Evolutionary conservation across 306 rosid genomes (phyloP).

Genomic region (Begonia masoniana): DNA sequence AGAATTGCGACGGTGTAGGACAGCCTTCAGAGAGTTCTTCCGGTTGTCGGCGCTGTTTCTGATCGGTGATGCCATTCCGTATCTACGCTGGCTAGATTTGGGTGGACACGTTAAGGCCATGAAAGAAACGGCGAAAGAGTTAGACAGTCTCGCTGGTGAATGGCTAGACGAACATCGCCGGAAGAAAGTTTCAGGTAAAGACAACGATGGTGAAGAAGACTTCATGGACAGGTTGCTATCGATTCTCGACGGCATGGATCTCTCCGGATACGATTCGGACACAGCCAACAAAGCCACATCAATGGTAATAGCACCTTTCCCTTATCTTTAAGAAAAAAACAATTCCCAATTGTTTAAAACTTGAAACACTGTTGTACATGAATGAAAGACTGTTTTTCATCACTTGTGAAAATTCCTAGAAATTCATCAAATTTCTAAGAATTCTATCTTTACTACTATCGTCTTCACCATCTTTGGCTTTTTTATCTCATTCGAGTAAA

Average conservation of each 20-base stretch:
- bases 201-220: background rate
- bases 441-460: too few species aligned
- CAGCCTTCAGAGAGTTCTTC: background rate
- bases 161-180: slow-evolving; percentile 5
- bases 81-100: slow-evolving; percentile 1
- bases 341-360: too few species aligned
- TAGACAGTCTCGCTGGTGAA: background rate
- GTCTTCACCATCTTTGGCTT: too few species aligned
- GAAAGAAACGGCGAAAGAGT: background rate
- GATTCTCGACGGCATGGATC: background rate
- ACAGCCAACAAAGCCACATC: slow-evolving; percentile 2
- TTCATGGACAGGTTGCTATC: slow-evolving; percentile 8
- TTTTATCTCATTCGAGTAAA: too few species aligned
- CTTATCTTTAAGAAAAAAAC: too few species aligned
- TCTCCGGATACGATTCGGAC: background rate
- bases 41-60: background rate
- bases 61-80: background rate
- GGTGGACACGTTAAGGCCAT: slow-evolving; percentile 3
- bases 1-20: background rate
- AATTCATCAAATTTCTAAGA: too few species aligned
- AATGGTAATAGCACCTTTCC: background rate
- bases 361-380: too few species aligned
- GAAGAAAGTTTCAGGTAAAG: background rate
- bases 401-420: too few species aligned
- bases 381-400: too few species aligned